Evolutionary conservation across 2,329 filamentous ascomycete species (phyloP).

Genomic region (Cercospora sp.): DNA sequence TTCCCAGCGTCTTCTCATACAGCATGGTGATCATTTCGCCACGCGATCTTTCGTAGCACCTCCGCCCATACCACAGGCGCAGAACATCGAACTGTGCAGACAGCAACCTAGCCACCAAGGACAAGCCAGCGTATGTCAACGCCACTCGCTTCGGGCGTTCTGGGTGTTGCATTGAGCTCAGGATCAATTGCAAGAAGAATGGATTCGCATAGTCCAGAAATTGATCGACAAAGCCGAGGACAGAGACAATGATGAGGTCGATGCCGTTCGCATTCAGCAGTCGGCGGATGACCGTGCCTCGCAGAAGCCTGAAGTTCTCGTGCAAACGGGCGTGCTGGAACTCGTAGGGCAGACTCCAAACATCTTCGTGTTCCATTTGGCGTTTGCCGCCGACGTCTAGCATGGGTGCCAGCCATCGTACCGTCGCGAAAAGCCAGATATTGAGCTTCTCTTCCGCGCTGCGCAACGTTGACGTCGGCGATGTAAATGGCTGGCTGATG

Average conservation of each 20-base stretch:
- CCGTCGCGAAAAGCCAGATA: constrained; percentile 80
- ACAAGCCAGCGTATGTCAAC: constrained; percentile 64
- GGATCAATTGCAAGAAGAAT: constrained; percentile 69
- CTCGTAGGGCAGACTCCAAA: constrained; percentile 77
- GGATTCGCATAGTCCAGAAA: constrained; percentile 58
- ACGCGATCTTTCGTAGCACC: constrained; percentile 78
- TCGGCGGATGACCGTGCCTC: constrained; percentile 69
- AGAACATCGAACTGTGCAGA: constrained; percentile 67
- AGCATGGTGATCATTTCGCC: constrained; percentile 86
- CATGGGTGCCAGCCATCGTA: constrained; percentile 78
- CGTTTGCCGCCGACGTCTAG: constrained; percentile 64
- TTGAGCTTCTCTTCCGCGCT: constrained; percentile 77
- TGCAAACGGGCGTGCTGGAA: constrained; percentile 80
- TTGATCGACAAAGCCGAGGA: constrained; percentile 65
- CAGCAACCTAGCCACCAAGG: constrained; percentile 61
- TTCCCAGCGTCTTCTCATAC: constrained; percentile 72
- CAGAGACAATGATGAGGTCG: constrained; percentile 69
- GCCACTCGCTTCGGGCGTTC: constrained; percentile 56
- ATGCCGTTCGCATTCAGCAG: constrained; percentile 75
- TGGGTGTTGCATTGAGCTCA: constrained; percentile 64
- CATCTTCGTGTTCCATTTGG: constrained; percentile 73
- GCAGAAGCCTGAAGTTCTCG: constrained; percentile 69
- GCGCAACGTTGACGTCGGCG: constrained; percentile 62
- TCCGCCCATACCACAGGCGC: constrained; percentile 77
- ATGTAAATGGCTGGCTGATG: constrained; percentile 60